Evolutionary conservation across 2,329 filamentous ascomycete species (phyloP).

Genomic region (Ophidiomyces ophidiicola): DNA sequence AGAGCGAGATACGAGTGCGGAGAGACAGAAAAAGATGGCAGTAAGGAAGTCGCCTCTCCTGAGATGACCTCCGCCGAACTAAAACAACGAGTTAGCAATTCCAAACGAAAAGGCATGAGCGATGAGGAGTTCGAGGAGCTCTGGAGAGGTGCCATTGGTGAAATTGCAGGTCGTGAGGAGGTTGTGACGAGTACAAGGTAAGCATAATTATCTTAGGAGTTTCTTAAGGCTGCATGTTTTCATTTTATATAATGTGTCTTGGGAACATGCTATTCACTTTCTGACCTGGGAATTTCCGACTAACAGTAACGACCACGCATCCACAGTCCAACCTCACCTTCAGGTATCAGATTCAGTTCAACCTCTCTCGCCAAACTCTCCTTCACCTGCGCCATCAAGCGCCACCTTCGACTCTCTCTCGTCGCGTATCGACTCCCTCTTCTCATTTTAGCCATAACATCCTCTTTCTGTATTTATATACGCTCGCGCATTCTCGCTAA

Average conservation of each 20-base stretch:
- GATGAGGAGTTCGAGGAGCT: slow-evolving; percentile 87
- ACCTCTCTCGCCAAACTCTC: slow-evolving; percentile 85
- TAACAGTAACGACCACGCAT: slow-evolving; percentile 69
- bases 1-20: slow-evolving; percentile 87
- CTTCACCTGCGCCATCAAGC: slow-evolving; percentile 51
- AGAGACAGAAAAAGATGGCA: slow-evolving; percentile 51
- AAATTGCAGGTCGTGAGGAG: slow-evolving; percentile 46
- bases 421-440: slow-evolving; percentile 40
- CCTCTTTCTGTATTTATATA: slow-evolving; percentile 48
- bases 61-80: slow-evolving; percentile 59
- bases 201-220: slow-evolving; percentile 28
- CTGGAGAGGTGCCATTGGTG: slow-evolving; percentile 40
- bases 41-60: slow-evolving; percentile 47
- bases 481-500: slow-evolving; percentile 52
- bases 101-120: slow-evolving; percentile 69
- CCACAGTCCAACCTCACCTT: slow-evolving; percentile 55
- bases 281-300: slow-evolving; percentile 37
- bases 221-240: neutral
- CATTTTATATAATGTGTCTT: slow-evolving; percentile 12
- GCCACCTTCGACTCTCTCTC: slow-evolving; percentile 38
- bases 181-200: slow-evolving; percentile 46
- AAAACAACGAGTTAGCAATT: slow-evolving; percentile 62
- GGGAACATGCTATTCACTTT: slow-evolving; percentile 15
- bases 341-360: slow-evolving; percentile 59
- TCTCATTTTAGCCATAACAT: slow-evolving; percentile 35